Evolutionary conservation across 1,284 basidiomycete species (phyloP).

Genomic region (Peniophora sp.): DNA sequence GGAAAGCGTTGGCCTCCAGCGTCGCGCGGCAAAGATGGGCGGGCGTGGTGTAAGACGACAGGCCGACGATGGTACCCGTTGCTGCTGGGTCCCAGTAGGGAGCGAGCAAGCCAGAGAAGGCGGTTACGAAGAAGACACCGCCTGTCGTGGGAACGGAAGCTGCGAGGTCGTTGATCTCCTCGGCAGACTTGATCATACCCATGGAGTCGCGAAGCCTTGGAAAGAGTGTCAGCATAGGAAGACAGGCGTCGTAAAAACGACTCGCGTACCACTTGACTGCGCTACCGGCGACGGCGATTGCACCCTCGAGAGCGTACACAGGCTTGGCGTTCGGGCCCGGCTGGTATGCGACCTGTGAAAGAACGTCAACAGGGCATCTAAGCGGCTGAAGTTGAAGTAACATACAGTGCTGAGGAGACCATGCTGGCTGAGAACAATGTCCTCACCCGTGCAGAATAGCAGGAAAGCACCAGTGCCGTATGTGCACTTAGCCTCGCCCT

Average conservation of each 20-base stretch:
- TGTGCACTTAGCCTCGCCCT: slow-evolving; percentile 90
- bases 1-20: slow-evolving; percentile 84
- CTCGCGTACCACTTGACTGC: slow-evolving; percentile 78
- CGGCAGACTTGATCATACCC: slow-evolving; percentile 72
- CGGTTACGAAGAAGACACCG: slow-evolving; percentile 97
- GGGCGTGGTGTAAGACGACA: slow-evolving; percentile 90
- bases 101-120: slow-evolving; percentile 87
- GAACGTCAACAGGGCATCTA: slow-evolving; percentile 13
- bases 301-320: slow-evolving; percentile 91
- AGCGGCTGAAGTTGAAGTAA: background rate
- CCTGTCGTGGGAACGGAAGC: slow-evolving; percentile 74
- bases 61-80: slow-evolving; percentile 75
- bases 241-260: background rate
- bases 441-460: slow-evolving; percentile 86
- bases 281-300: slow-evolving; percentile 91
- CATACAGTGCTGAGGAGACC: slow-evolving; percentile 84
- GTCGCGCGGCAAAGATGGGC: slow-evolving; percentile 92
- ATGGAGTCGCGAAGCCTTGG: slow-evolving; percentile 82
- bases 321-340: slow-evolving; percentile 74
- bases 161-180: slow-evolving; percentile 84
- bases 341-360: slow-evolving; percentile 79
- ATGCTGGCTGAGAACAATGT: slow-evolving; percentile 80
- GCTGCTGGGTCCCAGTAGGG: slow-evolving; percentile 91
- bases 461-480: slow-evolving; percentile 96
- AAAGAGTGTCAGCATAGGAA: slow-evolving; percentile 2